Evolutionary conservation across 345 rosid genomes (phyloP).

Genomic region (Kandelia obovata): DNA sequence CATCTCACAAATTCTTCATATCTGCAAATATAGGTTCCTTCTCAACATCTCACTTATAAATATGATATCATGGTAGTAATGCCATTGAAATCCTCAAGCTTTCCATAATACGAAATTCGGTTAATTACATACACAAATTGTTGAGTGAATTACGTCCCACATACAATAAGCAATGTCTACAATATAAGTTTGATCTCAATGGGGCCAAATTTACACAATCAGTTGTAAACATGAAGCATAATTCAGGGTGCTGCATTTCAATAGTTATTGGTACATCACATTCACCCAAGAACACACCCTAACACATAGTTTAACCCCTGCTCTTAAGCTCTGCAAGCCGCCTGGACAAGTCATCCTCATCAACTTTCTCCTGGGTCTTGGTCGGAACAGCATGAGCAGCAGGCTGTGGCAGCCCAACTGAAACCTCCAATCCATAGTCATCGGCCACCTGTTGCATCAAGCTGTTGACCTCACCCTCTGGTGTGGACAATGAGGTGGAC

Average conservation of each 20-base stretch:
- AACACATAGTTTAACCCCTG: slow-evolving; percentile 48
- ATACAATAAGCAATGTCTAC: slow-evolving; percentile 9
- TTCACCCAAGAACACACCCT: neutral
- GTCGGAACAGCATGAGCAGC: slow-evolving; percentile 88
- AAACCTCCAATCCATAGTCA: slow-evolving; percentile 92
- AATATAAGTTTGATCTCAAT: slow-evolving; percentile 1
- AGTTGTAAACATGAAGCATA: slow-evolving; percentile 2
- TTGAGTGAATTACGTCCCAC: neutral
- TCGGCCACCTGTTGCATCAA: slow-evolving; percentile 99
- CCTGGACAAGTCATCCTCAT: slow-evolving; percentile 95
- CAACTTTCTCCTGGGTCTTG: slow-evolving; percentile 75
- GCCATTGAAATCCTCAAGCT: neutral
- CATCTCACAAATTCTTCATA: too few relatives aligned
- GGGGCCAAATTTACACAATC: slow-evolving; percentile 16
- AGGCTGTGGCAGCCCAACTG: slow-evolving; percentile 95
- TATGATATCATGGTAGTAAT: neutral
- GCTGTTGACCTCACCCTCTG: slow-evolving; percentile 97
- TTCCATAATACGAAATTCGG: neutral
- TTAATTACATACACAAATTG: neutral
- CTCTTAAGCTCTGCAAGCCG: slow-evolving; percentile 95
- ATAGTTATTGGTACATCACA: slow-evolving; percentile 2
- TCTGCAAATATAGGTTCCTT: too few relatives aligned
- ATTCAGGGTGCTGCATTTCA: neutral
- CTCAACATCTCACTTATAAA: neutral
- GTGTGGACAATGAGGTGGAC: slow-evolving; percentile 91